phyloP scores from a whole-genome alignment of 306 rosid genomes.

The Rosa persica region DNA sequence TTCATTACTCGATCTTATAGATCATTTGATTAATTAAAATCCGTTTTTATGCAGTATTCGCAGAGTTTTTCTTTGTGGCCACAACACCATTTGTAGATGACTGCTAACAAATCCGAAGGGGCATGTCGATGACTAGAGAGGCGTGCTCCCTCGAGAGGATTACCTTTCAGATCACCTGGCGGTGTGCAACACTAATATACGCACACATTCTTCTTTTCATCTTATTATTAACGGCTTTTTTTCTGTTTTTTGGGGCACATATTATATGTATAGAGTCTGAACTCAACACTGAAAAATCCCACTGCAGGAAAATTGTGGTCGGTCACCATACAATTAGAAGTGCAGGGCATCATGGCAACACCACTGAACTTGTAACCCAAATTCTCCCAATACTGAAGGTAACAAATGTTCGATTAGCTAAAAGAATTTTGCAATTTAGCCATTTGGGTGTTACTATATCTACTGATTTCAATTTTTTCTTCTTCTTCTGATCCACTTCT shows the following conservation, averaged over 20 bases:
- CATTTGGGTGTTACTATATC: too few relatives aligned
- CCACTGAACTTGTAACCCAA: constrained; percentile 47
- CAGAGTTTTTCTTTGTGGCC: constrained; percentile 73
- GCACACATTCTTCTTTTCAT: too few relatives aligned
- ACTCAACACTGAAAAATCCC: constrained; percentile 38
- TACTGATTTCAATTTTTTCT: background rate
- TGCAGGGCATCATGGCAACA: constrained; percentile 71
- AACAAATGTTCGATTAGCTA: background rate
- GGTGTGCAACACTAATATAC: constrained; percentile 29
- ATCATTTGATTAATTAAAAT: too few relatives aligned
- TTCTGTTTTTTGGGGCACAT: background rate
- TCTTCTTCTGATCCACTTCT: background rate
- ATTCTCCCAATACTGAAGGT: constrained; percentile 78
- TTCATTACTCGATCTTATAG: too few relatives aligned
- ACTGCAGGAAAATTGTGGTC: constrained; percentile 76
- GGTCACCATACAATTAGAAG: constrained; percentile 76
- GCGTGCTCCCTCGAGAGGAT: constrained; percentile 44
- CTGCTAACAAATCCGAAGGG: constrained; percentile 46
- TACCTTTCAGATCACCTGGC: constrained; percentile 57
- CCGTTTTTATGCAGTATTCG: background rate
- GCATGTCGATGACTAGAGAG: constrained; percentile 62
- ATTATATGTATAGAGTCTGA: constrained; percentile 23
- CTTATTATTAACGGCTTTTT: too few relatives aligned
- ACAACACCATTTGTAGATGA: constrained; percentile 63
- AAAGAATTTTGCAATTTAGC: background rate